Conservation (phyloP, 2,329 filamentous ascomycete species). For the Fusarium kyushuense region DNA sequence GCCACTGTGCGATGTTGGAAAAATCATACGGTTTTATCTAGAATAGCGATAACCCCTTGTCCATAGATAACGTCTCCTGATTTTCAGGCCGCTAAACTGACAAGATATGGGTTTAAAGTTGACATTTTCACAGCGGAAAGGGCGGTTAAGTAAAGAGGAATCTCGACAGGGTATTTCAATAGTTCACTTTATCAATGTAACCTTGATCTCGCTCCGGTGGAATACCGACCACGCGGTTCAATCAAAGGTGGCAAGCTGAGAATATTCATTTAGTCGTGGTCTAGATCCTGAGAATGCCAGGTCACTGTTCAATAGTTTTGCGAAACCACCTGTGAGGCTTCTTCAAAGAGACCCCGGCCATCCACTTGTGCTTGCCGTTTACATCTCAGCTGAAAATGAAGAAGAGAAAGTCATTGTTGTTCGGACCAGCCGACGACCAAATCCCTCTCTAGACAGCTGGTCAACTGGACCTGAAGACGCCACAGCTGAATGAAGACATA, state of each 20-base stretch:
- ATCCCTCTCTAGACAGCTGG: background rate
- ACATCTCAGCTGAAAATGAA: background rate
- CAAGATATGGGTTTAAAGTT: background rate
- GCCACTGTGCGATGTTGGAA: background rate
- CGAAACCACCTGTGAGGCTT: too few relatives aligned
- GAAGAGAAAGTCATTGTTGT: background rate
- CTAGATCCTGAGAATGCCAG: background rate
- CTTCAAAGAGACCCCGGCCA: background rate
- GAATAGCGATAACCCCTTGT: accelerated
- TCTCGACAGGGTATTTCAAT: background rate
- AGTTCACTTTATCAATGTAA: accelerated
- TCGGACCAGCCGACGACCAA: background rate
- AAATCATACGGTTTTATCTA: background rate
- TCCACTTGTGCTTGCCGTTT: background rate
- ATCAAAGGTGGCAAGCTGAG: background rate
- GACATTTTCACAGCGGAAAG: accelerated
- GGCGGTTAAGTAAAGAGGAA: accelerated
- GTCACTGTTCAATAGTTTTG: background rate
- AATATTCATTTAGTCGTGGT: too few relatives aligned
- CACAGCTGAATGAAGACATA: background rate
- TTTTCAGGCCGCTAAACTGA: background rate
- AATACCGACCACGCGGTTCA: background rate
- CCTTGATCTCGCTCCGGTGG: background rate
- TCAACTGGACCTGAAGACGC: background rate
- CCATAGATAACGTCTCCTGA: background rate